These are phyloP conservation scores for Tetrahymena borealis DNA, from an alignment of 73 alveolate species.

Conservation along the genomic window DNA sequence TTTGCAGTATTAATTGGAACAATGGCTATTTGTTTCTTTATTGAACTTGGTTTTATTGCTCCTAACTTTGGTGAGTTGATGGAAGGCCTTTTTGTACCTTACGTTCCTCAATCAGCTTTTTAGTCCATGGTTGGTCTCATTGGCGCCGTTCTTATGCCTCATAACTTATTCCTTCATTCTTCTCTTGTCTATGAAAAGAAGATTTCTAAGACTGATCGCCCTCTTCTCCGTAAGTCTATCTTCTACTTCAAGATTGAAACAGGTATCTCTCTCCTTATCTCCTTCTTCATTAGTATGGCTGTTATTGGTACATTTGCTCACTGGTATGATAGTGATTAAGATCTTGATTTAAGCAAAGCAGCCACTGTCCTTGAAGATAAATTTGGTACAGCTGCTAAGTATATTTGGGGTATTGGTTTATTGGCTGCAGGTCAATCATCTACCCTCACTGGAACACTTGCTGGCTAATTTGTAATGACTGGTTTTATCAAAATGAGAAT, in stretches of 20 bases:
- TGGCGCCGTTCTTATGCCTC: conserved; percentile 80
- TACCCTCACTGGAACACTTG: conserved; percentile 76
- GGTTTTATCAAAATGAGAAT: conserved; percentile 41
- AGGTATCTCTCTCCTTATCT: conserved; percentile 43
- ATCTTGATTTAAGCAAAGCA: conserved; percentile 38
- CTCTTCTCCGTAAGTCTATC: conserved; percentile 39
- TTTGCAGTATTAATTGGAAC: conserved; percentile 47
- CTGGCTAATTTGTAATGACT: conserved; percentile 67
- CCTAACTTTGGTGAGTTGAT: conserved; percentile 37
- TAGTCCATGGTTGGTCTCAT: conserved; percentile 47
- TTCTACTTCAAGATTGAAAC: conserved; percentile 45
- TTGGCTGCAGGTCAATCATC: conserved; percentile 82
- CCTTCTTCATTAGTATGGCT: conserved; percentile 60
- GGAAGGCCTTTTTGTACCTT: conserved; percentile 50
- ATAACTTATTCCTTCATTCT: conserved; percentile 60
- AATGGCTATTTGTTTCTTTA: conserved; percentile 59
- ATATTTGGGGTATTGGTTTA: conserved; percentile 65
- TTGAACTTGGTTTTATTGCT: conserved; percentile 29
- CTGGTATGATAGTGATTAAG: conserved; percentile 31
- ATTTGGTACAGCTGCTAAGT: conserved; percentile 46
- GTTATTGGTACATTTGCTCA: conserved; percentile 66
- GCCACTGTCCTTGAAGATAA: conserved; percentile 37
- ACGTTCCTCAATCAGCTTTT: conserved; percentile 41
- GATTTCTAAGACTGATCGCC: background rate
- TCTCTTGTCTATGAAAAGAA: conserved; percentile 54